phyloP scores from a whole-genome alignment of 2,329 filamentous ascomycete genomes.

The Fusarium denticulatum region DNA sequence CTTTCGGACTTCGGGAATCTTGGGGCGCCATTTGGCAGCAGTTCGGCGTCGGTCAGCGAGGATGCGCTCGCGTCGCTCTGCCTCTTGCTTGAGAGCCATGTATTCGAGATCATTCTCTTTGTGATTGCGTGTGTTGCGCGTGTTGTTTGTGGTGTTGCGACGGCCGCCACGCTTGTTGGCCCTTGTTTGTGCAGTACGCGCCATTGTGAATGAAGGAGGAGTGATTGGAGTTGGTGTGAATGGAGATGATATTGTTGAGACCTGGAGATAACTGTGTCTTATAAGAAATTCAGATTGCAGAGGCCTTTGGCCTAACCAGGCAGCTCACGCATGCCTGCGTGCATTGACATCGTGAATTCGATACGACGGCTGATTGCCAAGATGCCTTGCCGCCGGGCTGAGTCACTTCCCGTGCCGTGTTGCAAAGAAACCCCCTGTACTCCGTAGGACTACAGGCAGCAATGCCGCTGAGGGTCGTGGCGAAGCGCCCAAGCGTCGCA shows the following conservation, averaged over 20 bases:
- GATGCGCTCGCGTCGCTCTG: constrained; percentile 51
- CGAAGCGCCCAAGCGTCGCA: background rate
- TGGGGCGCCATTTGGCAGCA: constrained; percentile 52
- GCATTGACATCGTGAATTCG: background rate
- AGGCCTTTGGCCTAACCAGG: background rate
- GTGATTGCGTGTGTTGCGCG: constrained; percentile 12
- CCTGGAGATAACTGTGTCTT: background rate
- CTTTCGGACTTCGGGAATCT: constrained; percentile 54
- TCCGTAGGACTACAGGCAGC: constrained; percentile 13
- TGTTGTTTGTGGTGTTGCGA: background rate
- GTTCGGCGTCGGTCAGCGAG: constrained; percentile 49
- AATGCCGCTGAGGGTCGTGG: constrained; percentile 1
- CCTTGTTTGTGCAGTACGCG: constrained; percentile 16
- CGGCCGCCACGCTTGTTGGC: constrained; percentile 16
- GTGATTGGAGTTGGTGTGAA: background rate
- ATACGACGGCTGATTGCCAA: background rate
- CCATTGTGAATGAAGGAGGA: constrained; percentile 19
- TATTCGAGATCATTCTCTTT: constrained; percentile 45
- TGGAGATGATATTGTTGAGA: background rate
- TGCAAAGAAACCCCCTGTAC: background rate
- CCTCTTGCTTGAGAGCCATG: constrained; percentile 48
- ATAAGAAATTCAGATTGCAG: background rate
- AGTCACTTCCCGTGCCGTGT: constrained; percentile 13
- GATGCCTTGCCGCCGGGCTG: constrained; percentile 15
- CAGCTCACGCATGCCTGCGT: background rate